These are phyloP conservation scores for Cardamine chenopodiifolia DNA, from an alignment of 345 rosid species.

Conservation along the genomic window DNA sequence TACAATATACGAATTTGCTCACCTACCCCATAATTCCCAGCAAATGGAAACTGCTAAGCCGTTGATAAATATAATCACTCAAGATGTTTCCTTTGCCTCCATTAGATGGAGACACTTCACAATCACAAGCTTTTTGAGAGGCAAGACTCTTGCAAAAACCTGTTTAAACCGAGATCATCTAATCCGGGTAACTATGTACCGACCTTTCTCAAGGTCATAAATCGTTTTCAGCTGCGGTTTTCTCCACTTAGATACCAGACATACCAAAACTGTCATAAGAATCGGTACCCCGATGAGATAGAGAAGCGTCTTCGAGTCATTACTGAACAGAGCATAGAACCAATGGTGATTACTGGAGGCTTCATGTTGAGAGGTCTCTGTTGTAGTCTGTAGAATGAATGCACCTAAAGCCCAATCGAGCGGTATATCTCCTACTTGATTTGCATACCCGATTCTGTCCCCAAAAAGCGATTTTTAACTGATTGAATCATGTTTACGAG, in stretches of 20 bases:
- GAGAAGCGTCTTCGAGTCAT: constrained; percentile 52
- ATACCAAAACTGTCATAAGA: constrained; percentile 54
- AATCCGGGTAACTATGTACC: constrained; percentile 73
- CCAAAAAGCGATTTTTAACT: not conserved
- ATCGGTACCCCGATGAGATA: constrained; percentile 53
- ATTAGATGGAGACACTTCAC: constrained; percentile 12
- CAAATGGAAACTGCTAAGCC: constrained; percentile 10
- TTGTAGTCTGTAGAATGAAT: constrained; percentile 67
- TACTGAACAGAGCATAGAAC: constrained; percentile 49
- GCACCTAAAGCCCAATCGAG: constrained; percentile 97
- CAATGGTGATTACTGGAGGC: constrained; percentile 47
- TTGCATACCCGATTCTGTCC: constrained; percentile 64
- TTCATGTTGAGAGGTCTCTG: constrained; percentile 28
- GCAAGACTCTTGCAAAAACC: constrained; percentile 7
- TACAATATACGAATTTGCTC: constrained; percentile 3
- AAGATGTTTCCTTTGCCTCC: not conserved
- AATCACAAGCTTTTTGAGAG: constrained; percentile 15
- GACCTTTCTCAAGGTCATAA: constrained; percentile 89
- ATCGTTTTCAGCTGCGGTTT: constrained; percentile 80
- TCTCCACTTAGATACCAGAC: constrained; percentile 71
- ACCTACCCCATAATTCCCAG: not conserved
- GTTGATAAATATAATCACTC: constrained; percentile 19
- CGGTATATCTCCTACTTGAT: constrained; percentile 66
- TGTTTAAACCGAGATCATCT: constrained; percentile 43
- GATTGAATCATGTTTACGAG: not conserved